These are phyloP conservation scores for Sequoia sempervirens DNA, from an alignment of 75 land plant genomes.

Conservation along the genomic window DNA sequence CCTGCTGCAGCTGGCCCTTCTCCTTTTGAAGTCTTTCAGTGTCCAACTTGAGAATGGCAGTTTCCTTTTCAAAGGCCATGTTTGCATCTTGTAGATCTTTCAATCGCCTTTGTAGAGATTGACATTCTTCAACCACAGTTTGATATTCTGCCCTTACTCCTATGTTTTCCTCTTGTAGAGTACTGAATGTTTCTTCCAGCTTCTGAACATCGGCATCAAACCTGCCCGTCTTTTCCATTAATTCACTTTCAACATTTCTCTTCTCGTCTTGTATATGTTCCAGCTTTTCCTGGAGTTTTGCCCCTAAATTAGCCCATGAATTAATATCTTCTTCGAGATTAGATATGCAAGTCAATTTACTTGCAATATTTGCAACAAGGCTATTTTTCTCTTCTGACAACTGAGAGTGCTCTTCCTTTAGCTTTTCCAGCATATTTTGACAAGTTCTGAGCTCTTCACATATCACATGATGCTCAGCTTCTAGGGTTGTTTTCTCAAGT, in stretches of 20 bases:
- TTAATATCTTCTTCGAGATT: conserved; percentile 3
- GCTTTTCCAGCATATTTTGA: not conserved
- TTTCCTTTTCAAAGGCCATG: not conserved
- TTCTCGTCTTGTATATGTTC: not conserved
- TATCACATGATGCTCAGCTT: not conserved
- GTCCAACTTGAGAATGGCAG: not conserved
- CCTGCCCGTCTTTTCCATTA: not conserved
- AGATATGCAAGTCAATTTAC: conserved; percentile 4
- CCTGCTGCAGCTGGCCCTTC: not conserved
- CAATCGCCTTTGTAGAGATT: not conserved
- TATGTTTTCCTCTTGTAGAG: not conserved
- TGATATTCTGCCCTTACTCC: not conserved
- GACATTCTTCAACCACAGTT: not conserved
- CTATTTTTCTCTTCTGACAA: not conserved
- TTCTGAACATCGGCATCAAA: not conserved
- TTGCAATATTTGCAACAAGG: conserved; percentile 1
- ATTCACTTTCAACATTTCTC: conserved; percentile 3
- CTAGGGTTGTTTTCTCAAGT: conserved; percentile 1
- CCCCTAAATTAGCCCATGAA: not conserved
- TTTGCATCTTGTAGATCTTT: conserved; percentile 1
- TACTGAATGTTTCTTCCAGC: conserved; percentile 1
- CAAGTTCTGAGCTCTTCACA: not conserved
- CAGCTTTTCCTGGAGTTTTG: conserved; percentile 1
- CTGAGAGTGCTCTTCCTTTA: not conserved
- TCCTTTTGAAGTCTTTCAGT: not conserved